Evolutionary conservation across 768 basidiomycete species (phyloP).

Genomic region (Boletus bicolor): DNA sequence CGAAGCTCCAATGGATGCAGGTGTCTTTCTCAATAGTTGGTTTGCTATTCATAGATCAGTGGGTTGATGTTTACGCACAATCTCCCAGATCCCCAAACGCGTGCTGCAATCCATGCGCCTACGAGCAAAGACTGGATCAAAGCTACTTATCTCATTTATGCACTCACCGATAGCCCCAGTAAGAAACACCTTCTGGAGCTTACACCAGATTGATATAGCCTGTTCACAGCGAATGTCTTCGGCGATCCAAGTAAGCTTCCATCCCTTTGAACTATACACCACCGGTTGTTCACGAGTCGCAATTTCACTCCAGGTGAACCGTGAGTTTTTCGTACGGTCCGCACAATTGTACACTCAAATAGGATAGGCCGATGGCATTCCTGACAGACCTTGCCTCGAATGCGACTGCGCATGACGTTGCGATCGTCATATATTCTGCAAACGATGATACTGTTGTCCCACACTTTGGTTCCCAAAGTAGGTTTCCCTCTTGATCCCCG

Average conservation of each 20-base stretch:
- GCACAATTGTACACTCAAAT: not conserved
- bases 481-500: conserved; percentile 4
- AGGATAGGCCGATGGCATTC: conserved; percentile 56
- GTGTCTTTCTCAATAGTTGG: no score
- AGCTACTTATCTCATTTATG: conserved; percentile 23
- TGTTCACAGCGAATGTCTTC: conserved; percentile 4
- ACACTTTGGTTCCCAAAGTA: conserved; percentile 52
- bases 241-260: conserved; percentile 33
- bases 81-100: conserved; percentile 44
- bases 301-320: not conserved
- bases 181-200: not conserved
- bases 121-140: conserved; percentile 50
- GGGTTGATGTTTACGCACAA: conserved; percentile 16
- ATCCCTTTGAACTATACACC: not conserved
- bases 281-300: no score
- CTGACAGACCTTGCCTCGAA: conserved; percentile 65
- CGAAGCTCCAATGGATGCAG: no score
- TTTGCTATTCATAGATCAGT: no score
- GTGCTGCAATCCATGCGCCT: conserved; percentile 65
- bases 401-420: conserved; percentile 44
- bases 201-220: not conserved
- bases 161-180: conserved; percentile 1
- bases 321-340: conserved; percentile 21
- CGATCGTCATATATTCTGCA: conserved; percentile 58
- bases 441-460: conserved; percentile 66